Evolutionary conservation across 164 flowering plant species (phyloP).

Genomic region (Macadamia integrifolia): DNA sequence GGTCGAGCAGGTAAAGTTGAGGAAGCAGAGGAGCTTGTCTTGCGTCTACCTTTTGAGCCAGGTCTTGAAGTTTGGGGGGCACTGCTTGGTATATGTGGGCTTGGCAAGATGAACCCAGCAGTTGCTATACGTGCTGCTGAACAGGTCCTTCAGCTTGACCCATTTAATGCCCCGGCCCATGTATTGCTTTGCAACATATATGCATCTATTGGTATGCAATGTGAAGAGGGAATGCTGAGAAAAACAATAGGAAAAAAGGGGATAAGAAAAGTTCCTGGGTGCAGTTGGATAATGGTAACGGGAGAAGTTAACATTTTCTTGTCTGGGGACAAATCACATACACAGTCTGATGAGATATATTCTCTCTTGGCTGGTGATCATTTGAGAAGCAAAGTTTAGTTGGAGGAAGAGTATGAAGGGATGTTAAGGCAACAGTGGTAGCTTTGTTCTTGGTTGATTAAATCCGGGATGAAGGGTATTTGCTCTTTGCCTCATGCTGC

Average conservation of each 20-base stretch:
- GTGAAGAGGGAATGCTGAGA: slow-evolving; percentile 37
- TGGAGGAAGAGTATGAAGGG: no score
- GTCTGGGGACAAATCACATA: slow-evolving; percentile 39
- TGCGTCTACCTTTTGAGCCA: slow-evolving; percentile 33
- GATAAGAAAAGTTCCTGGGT: slow-evolving; percentile 50
- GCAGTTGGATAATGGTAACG: slow-evolving; percentile 49
- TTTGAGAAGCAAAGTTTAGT: background rate
- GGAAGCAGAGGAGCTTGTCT: slow-evolving; percentile 40
- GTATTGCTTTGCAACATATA: slow-evolving; percentile 44
- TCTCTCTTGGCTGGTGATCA: slow-evolving; percentile 6
- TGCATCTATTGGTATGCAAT: slow-evolving; percentile 29
- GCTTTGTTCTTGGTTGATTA: no score
- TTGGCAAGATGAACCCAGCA: slow-evolving; percentile 17
- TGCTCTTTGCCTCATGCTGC: no score
- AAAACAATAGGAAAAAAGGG: slow-evolving; percentile 51
- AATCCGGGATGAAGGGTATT: no score
- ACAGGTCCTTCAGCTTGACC: slow-evolving; percentile 41
- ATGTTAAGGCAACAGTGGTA: no score
- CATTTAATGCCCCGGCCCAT: slow-evolving; percentile 47
- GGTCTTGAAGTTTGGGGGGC: slow-evolving; percentile 48
- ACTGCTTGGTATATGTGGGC: slow-evolving; percentile 44
- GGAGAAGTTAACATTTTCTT: slow-evolving; percentile 35
- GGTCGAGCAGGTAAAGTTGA: slow-evolving; percentile 42
- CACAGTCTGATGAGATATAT: slow-evolving; percentile 17
- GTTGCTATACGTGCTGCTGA: slow-evolving; percentile 35